These are phyloP conservation scores for Naganishia onofrii DNA, from an alignment of 768 basidiomycete genomes.

Conservation along the genomic window DNA sequence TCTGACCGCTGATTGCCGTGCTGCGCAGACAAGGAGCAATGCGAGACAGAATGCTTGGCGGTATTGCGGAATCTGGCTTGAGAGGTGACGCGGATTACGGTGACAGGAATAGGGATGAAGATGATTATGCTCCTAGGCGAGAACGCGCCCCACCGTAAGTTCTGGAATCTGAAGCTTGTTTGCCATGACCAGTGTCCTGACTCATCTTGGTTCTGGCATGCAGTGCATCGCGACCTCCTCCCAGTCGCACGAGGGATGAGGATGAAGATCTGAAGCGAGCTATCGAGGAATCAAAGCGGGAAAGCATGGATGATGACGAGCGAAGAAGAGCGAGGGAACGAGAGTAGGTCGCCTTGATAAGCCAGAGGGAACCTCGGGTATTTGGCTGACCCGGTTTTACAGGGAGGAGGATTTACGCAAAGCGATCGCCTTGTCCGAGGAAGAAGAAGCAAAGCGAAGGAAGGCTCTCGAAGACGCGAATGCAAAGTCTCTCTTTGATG, in stretches of 20 bases:
- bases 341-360: slow-evolving; percentile 47
- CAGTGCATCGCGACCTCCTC: slow-evolving; percentile 24
- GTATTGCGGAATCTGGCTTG: slow-evolving; percentile 53
- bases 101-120: slow-evolving; percentile 27
- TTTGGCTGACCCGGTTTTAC: neutral
- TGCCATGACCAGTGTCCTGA: too few relatives aligned
- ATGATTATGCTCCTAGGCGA: neutral
- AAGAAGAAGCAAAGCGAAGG: slow-evolving; percentile 78
- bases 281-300: slow-evolving; percentile 83
- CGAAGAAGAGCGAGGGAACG: slow-evolving; percentile 56
- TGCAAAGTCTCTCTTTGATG: slow-evolving; percentile 76
- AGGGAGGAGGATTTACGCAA: slow-evolving; percentile 74
- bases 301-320: slow-evolving; percentile 66
- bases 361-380: neutral
- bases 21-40: slow-evolving; percentile 68
- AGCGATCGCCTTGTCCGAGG: slow-evolving; percentile 80
- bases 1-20: neutral
- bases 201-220: too few relatives aligned
- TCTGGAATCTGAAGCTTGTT: neutral
- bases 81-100: slow-evolving; percentile 51
- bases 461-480: slow-evolving; percentile 72
- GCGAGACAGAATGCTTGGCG: slow-evolving; percentile 89
- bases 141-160: slow-evolving; percentile 18
- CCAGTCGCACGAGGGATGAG: slow-evolving; percentile 53
- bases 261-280: slow-evolving; percentile 82